phyloP scores from a whole-genome alignment of 306 rosid genomes.

The Hippophae tibetana region DNA sequence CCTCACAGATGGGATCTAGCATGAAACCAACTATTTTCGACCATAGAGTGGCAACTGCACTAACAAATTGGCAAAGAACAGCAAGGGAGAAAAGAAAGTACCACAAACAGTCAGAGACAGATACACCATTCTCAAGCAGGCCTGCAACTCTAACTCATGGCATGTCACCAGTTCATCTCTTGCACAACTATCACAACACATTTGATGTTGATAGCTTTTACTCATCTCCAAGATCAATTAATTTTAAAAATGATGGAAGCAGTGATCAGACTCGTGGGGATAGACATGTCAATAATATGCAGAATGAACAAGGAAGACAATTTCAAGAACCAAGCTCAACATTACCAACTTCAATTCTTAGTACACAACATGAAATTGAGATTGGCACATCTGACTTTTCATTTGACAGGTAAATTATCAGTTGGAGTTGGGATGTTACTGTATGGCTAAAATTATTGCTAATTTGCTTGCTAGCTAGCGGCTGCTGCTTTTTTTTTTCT shows the following conservation, averaged over 20 bases:
- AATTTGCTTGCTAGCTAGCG: background rate
- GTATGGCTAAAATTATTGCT: background rate
- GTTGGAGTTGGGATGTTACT: background rate
- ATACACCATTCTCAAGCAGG: constrained; percentile 49
- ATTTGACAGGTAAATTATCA: constrained; percentile 21
- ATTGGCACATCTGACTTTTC: constrained; percentile 28
- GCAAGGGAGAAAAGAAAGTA: constrained; percentile 38
- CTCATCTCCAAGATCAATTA: constrained; percentile 27
- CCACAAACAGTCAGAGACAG: constrained; percentile 22
- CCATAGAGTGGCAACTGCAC: constrained; percentile 42
- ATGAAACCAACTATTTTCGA: constrained; percentile 65
- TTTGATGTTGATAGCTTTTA: constrained; percentile 12
- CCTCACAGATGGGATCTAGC: constrained; percentile 53
- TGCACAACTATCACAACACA: constrained; percentile 27
- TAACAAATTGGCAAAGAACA: constrained; percentile 41
- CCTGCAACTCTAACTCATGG: constrained; percentile 48
- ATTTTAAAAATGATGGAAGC: constrained; percentile 23
- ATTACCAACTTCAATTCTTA: constrained; percentile 6
- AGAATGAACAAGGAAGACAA: constrained; percentile 14
- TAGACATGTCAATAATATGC: background rate
- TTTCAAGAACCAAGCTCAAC: constrained; percentile 23
- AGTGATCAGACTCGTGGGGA: constrained; percentile 22
- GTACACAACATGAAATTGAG: constrained; percentile 27
- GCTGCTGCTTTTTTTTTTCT: too few relatives aligned
- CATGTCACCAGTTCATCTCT: constrained; percentile 59